Evolutionary conservation across 108 stramenopile species (phyloP), one percentile per base, ranked within the genome.

Genomic region (Nitzschia sp.): DNA sequence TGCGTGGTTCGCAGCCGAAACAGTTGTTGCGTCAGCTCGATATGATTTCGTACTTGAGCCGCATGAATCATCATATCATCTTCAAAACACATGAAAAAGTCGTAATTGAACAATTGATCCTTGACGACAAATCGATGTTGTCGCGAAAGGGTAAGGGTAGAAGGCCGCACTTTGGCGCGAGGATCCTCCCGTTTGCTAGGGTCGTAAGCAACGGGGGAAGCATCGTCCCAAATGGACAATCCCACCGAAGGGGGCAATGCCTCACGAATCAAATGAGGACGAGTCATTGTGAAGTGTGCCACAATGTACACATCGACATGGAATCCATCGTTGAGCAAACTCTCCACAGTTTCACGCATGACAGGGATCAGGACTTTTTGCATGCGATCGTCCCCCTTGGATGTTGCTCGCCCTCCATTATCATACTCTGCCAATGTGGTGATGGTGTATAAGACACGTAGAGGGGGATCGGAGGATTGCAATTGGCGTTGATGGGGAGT

Each of bases 111-210:
- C 10, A 93, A 58, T 41, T 87, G 80, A 55, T 93, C 89, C 63
- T 80, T 75, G 29, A 93, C 75, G 9, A 91, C 92, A 71, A 78
- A 90, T 10, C 92, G 86, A 80, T 93, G 92, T 52, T 93, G 92
- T 41, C 92, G 63, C 38, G 84, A 80, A 57, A 93, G 64, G 9
- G 70, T 84, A 63, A 84, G 66, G 14, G 85, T 78, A 10, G 69
- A 69, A 1, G 12, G 6, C 39, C 62, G 48, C 22, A 70, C n/a
- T 41, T 46, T 63, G 10, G 43, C 65, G 17, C 60, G 51, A 15
- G 57, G 41, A 60, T 77, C 60, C 0, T 77, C 71, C 37, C 42
- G 43, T 41, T 74, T 73, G 15, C 67, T 71, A 1, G 63, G 53
- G 43, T 73, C 75, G 44, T 91, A 88, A 8, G 65, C 72, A 11